Conservation (phyloP, 2,329 filamentous ascomycete species). For the Colletotrichum sp. region DNA sequence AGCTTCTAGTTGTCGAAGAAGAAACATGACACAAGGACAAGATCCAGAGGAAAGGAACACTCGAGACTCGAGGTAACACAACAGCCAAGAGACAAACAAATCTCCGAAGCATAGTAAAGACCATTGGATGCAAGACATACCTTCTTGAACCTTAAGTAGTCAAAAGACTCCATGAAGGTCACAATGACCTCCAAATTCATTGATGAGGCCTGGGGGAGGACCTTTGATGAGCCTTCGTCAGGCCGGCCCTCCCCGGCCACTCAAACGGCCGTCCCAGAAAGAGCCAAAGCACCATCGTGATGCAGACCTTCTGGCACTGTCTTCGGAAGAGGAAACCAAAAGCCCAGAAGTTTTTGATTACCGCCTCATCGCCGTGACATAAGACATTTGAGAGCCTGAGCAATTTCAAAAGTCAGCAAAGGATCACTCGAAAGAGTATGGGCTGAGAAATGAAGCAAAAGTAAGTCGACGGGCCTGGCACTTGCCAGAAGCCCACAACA, state of each 20-base stretch:
- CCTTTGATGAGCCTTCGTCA: background rate
- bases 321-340: no score
- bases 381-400: background rate
- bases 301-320: background rate
- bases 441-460: background rate
- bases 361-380: background rate
- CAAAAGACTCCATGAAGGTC: background rate
- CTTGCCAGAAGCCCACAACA: background rate
- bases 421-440: background rate
- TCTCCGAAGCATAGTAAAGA: background rate
- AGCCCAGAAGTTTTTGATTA: no score
- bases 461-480: background rate
- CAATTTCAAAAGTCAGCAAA: background rate
- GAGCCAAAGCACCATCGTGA: background rate
- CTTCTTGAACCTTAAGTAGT: background rate
- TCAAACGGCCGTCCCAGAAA: background rate
- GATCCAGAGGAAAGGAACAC: background rate
- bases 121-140: background rate
- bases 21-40: background rate
- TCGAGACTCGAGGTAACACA: background rate
- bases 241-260: background rate
- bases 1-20: background rate
- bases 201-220: background rate
- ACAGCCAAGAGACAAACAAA: background rate
- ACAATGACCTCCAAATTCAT: background rate